Conservation (phyloP, 352 stramenopile genomes). For the Globisporangium heterothallicum region DNA sequence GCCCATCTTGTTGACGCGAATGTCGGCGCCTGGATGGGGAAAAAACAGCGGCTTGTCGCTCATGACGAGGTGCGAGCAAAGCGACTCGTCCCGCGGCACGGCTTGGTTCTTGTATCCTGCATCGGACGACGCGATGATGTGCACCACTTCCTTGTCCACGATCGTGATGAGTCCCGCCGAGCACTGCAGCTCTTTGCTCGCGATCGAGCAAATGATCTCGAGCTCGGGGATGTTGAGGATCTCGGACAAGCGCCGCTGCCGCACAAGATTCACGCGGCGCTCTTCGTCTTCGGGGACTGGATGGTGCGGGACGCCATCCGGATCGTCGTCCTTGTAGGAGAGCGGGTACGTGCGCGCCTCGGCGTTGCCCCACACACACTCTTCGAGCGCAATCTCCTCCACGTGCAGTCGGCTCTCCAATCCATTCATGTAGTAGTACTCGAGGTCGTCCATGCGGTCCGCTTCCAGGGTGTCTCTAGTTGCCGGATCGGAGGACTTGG, state of each 20-base stretch:
- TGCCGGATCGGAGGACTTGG: no score
- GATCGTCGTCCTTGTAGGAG: slow-evolving; percentile 16
- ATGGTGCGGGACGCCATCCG: neutral
- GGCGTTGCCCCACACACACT: slow-evolving; percentile 20
- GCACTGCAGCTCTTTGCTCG: slow-evolving; percentile 40
- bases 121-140: slow-evolving; percentile 43
- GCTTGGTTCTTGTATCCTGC: slow-evolving; percentile 19
- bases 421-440: slow-evolving; percentile 1
- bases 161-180: slow-evolving; percentile 43
- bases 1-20: slow-evolving; percentile 45
- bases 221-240: slow-evolving; percentile 52
- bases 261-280: slow-evolving; percentile 29
- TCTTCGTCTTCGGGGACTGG: slow-evolving; percentile 39
- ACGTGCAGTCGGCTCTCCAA: slow-evolving; percentile 3
- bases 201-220: slow-evolving; percentile 56
- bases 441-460: neutral
- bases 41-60: slow-evolving; percentile 45
- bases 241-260: slow-evolving; percentile 25
- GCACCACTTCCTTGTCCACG: slow-evolving; percentile 25
- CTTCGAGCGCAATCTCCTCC: slow-evolving; percentile 6
- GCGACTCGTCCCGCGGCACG: slow-evolving; percentile 38
- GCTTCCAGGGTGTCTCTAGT: slow-evolving; percentile 4
- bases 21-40: slow-evolving; percentile 45
- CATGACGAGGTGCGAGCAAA: slow-evolving; percentile 62
- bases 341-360: slow-evolving; percentile 33